A percentile compares a stretch with the other conserved stretches of the same genome.
Evolutionary conservation across 176 grass and related monocot species (phyloP).

Genomic region (Phyllostachys edulis): DNA sequence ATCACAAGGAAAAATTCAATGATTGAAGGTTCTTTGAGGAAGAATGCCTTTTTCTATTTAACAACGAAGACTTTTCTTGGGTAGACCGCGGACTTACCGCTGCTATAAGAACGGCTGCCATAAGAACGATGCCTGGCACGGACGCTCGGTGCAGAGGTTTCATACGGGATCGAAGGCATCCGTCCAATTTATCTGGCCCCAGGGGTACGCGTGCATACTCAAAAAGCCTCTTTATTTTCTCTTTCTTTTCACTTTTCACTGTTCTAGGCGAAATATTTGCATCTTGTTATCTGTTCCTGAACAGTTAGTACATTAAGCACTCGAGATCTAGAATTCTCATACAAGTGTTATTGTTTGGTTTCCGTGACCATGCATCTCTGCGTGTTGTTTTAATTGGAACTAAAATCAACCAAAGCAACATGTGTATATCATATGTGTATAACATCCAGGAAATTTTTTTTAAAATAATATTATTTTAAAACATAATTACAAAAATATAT

Average conservation of each 20-base stretch:
- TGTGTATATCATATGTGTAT: neutral
- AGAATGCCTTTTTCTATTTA: neutral
- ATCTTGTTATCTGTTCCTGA: neutral
- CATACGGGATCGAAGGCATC: neutral
- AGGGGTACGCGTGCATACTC: neutral
- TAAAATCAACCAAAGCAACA: neutral
- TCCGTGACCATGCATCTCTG: neutral
- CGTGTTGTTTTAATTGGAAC: neutral
- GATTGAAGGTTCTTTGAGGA: neutral
- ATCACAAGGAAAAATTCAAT: neutral
- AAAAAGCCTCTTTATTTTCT: neutral
- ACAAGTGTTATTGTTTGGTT: neutral
- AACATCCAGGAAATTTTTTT: too few relatives aligned
- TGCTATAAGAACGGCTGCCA: slow-evolving; percentile 1
- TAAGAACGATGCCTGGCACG: neutral
- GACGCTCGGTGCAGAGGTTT: neutral
- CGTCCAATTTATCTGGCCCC: neutral
- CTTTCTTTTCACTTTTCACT: slow-evolving; percentile 32
- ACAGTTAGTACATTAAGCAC: neutral
- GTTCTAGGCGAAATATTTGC: slow-evolving; percentile 9
- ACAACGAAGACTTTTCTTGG: neutral
- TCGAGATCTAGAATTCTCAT: neutral
- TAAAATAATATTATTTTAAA: too few relatives aligned
- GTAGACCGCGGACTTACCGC: neutral
- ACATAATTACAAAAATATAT: too few relatives aligned